These are phyloP conservation scores for Phytophthora tentaculata DNA, from an alignment of 352 stramenopile species.

Conservation along the genomic window DNA sequence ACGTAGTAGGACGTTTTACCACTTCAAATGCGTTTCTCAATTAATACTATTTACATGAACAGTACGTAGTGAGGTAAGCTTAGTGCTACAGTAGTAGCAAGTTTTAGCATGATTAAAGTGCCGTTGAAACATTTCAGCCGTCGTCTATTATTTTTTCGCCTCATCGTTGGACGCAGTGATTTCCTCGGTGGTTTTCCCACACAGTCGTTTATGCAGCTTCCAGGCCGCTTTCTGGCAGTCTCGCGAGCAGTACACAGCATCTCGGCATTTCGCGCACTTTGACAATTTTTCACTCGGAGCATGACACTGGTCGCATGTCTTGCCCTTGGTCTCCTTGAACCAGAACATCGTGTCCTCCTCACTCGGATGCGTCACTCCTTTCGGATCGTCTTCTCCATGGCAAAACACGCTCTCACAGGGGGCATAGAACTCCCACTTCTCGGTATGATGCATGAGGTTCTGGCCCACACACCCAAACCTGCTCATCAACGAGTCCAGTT, in stretches of 20 bases:
- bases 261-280: constrained; percentile 66
- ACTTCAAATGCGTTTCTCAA: too few relatives aligned
- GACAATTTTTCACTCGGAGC: constrained; percentile 56
- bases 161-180: constrained; percentile 23
- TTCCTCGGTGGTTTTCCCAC: constrained; percentile 59
- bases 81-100: neutral
- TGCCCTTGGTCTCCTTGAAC: constrained; percentile 60
- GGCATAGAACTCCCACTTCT: constrained; percentile 87
- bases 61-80: neutral
- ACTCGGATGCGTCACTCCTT: constrained; percentile 50
- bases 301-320: constrained; percentile 76
- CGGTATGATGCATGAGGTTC: constrained; percentile 83
- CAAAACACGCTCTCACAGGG: constrained; percentile 46
- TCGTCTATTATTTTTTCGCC: constrained; percentile 9
- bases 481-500: constrained; percentile 68
- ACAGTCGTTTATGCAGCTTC: constrained; percentile 82
- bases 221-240: constrained; percentile 81
- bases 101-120: too few relatives aligned
- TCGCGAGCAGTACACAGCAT: constrained; percentile 83
- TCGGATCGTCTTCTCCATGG: constrained; percentile 41
- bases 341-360: constrained; percentile 75
- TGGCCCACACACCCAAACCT: constrained; percentile 73
- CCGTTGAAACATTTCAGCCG: too few relatives aligned
- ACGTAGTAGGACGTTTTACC: too few relatives aligned
- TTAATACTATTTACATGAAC: neutral